These are phyloP conservation scores for Truncatella angustata DNA, from an alignment of 2,329 filamentous ascomycete genomes.

Conservation along the genomic window DNA sequence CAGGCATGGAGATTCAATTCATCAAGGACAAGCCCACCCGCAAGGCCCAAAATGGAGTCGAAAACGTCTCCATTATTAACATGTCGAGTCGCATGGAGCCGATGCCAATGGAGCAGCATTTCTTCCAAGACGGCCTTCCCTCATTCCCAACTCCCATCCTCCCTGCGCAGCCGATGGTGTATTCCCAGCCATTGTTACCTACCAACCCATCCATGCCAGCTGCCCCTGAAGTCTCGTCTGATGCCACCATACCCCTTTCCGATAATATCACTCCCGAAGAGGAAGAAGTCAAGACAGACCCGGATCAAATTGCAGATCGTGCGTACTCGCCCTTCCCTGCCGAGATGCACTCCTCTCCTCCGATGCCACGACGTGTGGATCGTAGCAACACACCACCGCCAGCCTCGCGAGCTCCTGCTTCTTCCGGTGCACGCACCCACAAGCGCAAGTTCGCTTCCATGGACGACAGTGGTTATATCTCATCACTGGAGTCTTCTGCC, in stretches of 20 bases:
- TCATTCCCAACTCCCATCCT: slow-evolving; percentile 46
- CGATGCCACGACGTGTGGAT: slow-evolving; percentile 60
- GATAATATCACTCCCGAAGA: slow-evolving; percentile 60
- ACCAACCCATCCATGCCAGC: slow-evolving; percentile 34
- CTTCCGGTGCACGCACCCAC: slow-evolving; percentile 65
- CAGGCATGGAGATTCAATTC: slow-evolving; percentile 86
- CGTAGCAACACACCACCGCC: slow-evolving; percentile 77
- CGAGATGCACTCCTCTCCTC: slow-evolving; percentile 87
- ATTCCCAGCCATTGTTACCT: slow-evolving; percentile 37
- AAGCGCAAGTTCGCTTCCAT: slow-evolving; percentile 78
- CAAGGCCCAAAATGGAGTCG: slow-evolving; percentile 54
- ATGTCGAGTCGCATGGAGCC: slow-evolving; percentile 57
- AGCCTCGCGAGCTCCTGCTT: slow-evolving; percentile 56
- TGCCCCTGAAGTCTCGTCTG: slow-evolving; percentile 64
- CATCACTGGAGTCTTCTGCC: slow-evolving; percentile 88
- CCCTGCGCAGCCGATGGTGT: slow-evolving; percentile 22
- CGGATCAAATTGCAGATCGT: slow-evolving; percentile 42
- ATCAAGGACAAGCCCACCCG: slow-evolving; percentile 79
- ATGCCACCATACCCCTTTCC: slow-evolving; percentile 73
- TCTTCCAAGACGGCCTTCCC: slow-evolving; percentile 40
- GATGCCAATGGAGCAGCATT: slow-evolving; percentile 37
- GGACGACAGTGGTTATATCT: slow-evolving; percentile 93
- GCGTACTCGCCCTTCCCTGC: slow-evolving; percentile 69
- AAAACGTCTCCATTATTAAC: slow-evolving; percentile 58
- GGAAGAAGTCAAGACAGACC: slow-evolving; percentile 42